Evolutionary conservation across 345 rosid genomes (phyloP), one percentile per base, ranked within the genome.

Genomic region (Eucalyptus leucophloia): DNA sequence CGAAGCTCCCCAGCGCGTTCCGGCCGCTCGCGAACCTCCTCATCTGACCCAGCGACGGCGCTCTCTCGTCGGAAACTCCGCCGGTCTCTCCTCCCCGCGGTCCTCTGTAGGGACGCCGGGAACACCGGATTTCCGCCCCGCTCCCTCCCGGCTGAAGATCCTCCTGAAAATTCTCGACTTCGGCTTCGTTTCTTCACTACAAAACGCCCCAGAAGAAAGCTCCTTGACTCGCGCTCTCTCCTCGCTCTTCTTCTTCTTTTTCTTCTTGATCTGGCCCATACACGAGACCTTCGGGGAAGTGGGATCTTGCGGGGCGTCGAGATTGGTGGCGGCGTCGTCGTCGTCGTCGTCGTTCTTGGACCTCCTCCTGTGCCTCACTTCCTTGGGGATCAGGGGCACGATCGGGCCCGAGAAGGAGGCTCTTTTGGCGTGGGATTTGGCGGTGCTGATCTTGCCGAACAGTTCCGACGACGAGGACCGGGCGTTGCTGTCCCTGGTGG

Each of bases 231-330:
- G 60, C 72, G 24, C 50, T 30, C 42, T 49, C 32, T 44, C 80
- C 56, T 9, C 89, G 82, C 51, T 19, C 49, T 89, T 89, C 26
- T 87, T 77, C 51, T 89, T 90, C 49, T 86, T 77, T 86, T 45
- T 90, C 19, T 50, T 65, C 93, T 97, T 97, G 96, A 97, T 95
- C 88, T 96, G 97, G 30, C 99, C 99, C 91, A 97, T 96, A 88
- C 99, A 97, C 0, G 99, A 97, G 56, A 97, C 93, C 90, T 97
- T 97, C 13, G 99, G 99, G 11, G 99, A 97, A 32, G 94, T 94
- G 17, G 99, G 99, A 77, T 96, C 98, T 24, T 92, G 92, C 34
- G 93, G 92, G 14, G 91, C 89, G 21, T 88, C 92, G 37, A 77
- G 89, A 65, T 5, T 37, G 53, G 83, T 54, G 13, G 13, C 69